Conservation (phyloP, 2,329 filamentous ascomycete species). For the Microsporum canis region DNA sequence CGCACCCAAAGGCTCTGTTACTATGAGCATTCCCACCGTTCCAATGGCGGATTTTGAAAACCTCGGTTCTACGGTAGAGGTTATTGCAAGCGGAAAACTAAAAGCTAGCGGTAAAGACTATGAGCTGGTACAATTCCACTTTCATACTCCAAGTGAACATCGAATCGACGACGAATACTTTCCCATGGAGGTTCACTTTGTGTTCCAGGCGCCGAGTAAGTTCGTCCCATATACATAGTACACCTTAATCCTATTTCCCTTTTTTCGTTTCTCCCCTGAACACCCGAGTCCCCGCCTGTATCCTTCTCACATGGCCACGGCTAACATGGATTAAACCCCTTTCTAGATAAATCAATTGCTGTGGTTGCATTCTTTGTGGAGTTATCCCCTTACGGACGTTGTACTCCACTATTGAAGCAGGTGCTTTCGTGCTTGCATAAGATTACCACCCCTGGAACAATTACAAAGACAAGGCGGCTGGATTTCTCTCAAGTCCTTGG, state of each 20-base stretch:
- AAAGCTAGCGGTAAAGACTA: slow-evolving; percentile 32
- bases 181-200: slow-evolving; percentile 49
- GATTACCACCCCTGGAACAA: not conserved
- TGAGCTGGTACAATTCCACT: slow-evolving; percentile 46
- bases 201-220: slow-evolving; percentile 37
- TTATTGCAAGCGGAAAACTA: slow-evolving; percentile 42
- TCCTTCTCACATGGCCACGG: not conserved
- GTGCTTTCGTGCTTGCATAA: not conserved
- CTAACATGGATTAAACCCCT: not conserved
- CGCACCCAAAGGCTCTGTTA: not conserved
- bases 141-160: slow-evolving; percentile 52
- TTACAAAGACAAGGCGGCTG: not conserved
- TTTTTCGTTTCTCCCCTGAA: not conserved
- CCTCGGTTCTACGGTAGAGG: slow-evolving; percentile 39
- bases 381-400: not conserved
- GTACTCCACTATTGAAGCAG: not conserved
- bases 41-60: slow-evolving; percentile 31
- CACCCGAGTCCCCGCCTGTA: not conserved
- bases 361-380: slow-evolving; percentile 1
- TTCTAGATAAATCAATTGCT: not conserved
- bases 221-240: not conserved
- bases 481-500: not conserved
- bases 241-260: not conserved
- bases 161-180: slow-evolving; percentile 39
- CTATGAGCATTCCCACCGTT: not conserved